Base-by-base conservation (phyloP, 257 asterid species). In the Avicennia marina region DNA sequence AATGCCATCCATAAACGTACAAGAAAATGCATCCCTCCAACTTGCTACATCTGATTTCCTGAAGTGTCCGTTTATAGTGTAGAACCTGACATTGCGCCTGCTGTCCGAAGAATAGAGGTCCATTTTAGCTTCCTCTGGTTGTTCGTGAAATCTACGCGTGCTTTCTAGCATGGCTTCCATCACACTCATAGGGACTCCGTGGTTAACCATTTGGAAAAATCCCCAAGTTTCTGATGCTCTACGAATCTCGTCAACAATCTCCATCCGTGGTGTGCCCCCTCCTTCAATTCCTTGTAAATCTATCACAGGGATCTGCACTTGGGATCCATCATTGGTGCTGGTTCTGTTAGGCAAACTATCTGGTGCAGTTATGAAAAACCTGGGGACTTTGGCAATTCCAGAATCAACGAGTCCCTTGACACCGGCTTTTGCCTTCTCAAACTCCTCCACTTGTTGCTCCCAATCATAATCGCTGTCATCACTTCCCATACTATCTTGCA, bases 11-110 rank as follows among this genome's bases (percentile, higher is more conserved):
- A 32, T 33, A 25, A 78, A 79, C 38, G 67, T 74, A 53, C 89
- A 79, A 41, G 85, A 66, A 32, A 87, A 72, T 0, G 85, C 72
- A 63, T 87, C 95, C 72, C 95, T 82, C 95, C 87, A 87, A 39
- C 65, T 74, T 0, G 87, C 87, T 0, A 66, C 80, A 11, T 75
- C 81, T 15, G 71, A 60, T 64, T 72, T 61, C 39, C 36, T 59
- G 27, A 87, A 62, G 4, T 29, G 39, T 16, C 86, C 90, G 19
- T 77, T 75, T 9, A 75, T 70, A 16, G 83, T 65, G 52, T 66
- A 86, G 38, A 79, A 77, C 19, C 91, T 70, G 15, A 74, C 80
- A 21, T 38, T 60, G 6, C 52, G 69, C 56, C 64, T 60, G 10
- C 57, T 62, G 27, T 84, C 95, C 1, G 82, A 42, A 0, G 96